Conservation (phyloP, 441 rosid genomes). For the Adansonia madagascariensis region DNA sequence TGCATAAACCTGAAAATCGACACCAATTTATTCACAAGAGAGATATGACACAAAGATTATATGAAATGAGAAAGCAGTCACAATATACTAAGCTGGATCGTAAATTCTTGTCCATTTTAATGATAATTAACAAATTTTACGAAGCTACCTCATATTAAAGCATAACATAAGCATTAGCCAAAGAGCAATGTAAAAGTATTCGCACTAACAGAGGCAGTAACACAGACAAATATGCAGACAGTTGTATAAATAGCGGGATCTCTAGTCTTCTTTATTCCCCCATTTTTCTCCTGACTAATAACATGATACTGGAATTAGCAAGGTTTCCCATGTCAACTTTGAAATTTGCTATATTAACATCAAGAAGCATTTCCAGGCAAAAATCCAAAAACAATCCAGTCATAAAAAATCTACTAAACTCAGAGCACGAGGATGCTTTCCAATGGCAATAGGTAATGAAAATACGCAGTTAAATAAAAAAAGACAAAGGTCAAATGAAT, state of each 20-base stretch:
- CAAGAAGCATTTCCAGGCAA: no score
- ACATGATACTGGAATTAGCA: not conserved
- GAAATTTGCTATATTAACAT: not conserved
- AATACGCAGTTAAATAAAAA: not conserved
- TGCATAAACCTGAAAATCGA: constrained; percentile 62
- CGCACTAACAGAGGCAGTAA: not conserved
- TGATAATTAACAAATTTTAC: not conserved
- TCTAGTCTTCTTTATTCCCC: not conserved
- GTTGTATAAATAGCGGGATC: not conserved
- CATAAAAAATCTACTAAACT: not conserved
- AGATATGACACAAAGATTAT: not conserved
- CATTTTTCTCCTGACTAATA: not conserved
- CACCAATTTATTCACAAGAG: constrained; percentile 2
- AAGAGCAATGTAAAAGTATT: not conserved
- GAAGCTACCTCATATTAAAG: not conserved
- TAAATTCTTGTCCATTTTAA: not conserved
- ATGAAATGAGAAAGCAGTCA: not conserved
- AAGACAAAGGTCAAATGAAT: not conserved
- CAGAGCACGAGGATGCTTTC: not conserved
- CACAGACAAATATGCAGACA: not conserved
- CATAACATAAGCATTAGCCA: not conserved
- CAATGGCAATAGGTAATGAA: not conserved
- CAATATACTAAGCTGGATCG: not conserved
- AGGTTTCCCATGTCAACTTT: not conserved
- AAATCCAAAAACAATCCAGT: no score